Base-by-base conservation (phyloP, 2,329 filamentous ascomycete species). In the Ilyonectria sp. region DNA sequence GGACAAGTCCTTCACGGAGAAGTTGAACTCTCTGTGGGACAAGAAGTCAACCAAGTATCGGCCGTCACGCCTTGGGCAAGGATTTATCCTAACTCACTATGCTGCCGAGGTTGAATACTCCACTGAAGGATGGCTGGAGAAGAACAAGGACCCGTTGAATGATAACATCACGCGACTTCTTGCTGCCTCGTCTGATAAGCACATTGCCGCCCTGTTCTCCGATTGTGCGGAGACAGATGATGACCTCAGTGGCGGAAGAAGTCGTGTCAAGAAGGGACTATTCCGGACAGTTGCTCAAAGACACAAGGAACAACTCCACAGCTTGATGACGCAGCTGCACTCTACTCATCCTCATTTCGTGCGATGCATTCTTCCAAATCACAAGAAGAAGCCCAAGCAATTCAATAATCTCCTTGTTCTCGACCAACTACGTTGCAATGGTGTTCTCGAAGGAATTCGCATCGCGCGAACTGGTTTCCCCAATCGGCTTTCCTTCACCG, bases 311-410 rank as follows among this genome's bases (percentile, higher is more conserved):
- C 95, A 98, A 75, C 88, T 99, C n/a, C 93, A 94, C n/a, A 97
- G 91, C 69, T 84, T 99, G 65, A 99, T 99, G 96, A 87, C 88
- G 15, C 94, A 98, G 76, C 88, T 99, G 17, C 93, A 99, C 80
- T 97, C 93, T 0, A 99, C 96, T 0, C 96, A 99, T 79, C 97
- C 97, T 65, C 96, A 99, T 81, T 99, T 99, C 79, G 96, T 99
- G 33, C 93, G 96, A 53, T 99, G 96, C 79, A 99, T 99, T 69
- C 87, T 99, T 67, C 97, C 96, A 4, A 99, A 99, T 78, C 96
- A 99, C 85, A 98, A 97, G 82, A 99, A 99, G 82, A 89, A 92
- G 26, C 94, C 96, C 0, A 99, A 99, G 81, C 93, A 95, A 78
- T 94, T 98, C 80, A 93, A 93, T 77, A 94, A 93, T 3, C 90